Evolutionary conservation across 352 stramenopile genomes (phyloP), one percentile per base, ranked within the genome.

Genomic region (Globisporangium heterothallicum): DNA sequence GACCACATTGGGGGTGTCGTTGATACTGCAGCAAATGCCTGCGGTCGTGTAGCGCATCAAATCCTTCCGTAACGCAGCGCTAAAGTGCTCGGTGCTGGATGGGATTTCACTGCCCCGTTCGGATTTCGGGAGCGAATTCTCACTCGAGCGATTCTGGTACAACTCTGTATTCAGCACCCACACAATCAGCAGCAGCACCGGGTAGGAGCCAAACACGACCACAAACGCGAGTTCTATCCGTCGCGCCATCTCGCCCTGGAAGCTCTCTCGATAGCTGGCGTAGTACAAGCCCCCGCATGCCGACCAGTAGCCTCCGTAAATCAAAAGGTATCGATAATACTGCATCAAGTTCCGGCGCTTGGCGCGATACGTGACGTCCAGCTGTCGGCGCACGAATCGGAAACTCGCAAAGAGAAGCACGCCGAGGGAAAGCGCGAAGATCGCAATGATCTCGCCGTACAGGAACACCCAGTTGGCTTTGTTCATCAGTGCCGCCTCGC

Each of bases 21-120:
- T 69, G 43, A 93, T 76, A 46, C 83, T 93, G 50, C 76, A 85
- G 5, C 80, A 78, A 52, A 93, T 93, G 13, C 83, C 83, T 16
- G 82, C 80, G 2, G 83, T 91, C 26, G 83, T 93, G 63, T 92
- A 93, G 2, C 78, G 75, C 80, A 92, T 92, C 42, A 93, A 63
- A 25, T 93, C 83, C 58, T 93, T 93, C 1, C 83, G 72, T 4
- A 93, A 52, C 7, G 78, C 78, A 0, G 70, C 75, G 46, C 80
- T 89, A 26, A 94, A 94, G 43, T 94, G 83, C 35, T 94, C 83
- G 6, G 83, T 90, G 21, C 53, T 60, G 4, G n/a, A 29, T 21
- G 45, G 12, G 8, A 30, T 40, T 19, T 58, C 50, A 13, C 41
- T 50, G 36, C 72, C 66, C 49, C 78, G 55, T 46, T 81, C 76